Evolutionary conservation across 139 green algal genomes (phyloP).

Genomic region (Coccomyxa sp.): DNA sequence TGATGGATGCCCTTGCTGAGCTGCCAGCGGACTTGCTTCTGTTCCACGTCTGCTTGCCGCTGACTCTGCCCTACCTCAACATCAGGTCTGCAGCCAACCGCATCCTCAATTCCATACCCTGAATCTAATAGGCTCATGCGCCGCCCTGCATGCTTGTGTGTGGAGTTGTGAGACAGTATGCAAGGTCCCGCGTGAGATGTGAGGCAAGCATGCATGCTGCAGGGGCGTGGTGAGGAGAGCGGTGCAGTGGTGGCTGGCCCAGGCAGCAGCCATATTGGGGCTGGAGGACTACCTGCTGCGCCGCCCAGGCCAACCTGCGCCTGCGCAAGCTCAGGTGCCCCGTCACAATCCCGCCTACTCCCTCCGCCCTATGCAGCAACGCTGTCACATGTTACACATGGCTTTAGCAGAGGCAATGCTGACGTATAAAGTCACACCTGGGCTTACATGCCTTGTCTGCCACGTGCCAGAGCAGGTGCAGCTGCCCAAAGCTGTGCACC

Average conservation of each 20-base stretch:
- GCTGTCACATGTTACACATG: no score
- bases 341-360: no score
- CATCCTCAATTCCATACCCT: no score
- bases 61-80: conserved; percentile 1
- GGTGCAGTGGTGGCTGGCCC: not conserved
- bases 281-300: conserved; percentile 10
- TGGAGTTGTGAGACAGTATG: not conserved
- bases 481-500: not conserved
- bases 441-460: no score
- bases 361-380: no score
- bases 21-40: conserved; percentile 16
- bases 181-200: not conserved
- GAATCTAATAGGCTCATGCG: no score
- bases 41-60: conserved; percentile 18
- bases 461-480: no score
- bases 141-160: no score
- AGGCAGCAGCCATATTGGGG: not conserved
- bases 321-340: no score
- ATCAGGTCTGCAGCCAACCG: no score
- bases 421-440: no score
- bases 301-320: not conserved
- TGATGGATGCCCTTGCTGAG: conserved; percentile 6
- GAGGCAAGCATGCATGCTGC: not conserved
- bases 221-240: conserved; percentile 1
- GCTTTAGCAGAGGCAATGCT: no score